Evolutionary conservation across 306 rosid species (phyloP).

Genomic region (Arachis stenosperma): DNA sequence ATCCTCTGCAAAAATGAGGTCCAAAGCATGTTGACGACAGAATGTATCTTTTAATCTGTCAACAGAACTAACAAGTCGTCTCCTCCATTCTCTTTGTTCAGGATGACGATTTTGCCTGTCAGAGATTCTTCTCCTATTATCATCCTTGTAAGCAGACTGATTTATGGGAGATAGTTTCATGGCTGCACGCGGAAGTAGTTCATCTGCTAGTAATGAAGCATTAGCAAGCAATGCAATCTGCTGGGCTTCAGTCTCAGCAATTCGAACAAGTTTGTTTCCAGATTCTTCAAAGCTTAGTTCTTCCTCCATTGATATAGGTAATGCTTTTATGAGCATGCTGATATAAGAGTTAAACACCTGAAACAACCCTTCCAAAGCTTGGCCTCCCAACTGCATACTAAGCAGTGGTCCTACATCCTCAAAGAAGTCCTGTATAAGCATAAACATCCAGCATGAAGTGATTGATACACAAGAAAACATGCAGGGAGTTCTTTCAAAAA

Average conservation of each 20-base stretch:
- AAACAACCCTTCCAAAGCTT: conserved; percentile 90
- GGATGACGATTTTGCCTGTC: conserved; percentile 98
- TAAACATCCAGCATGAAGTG: conserved; percentile 36
- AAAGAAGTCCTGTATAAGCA: conserved; percentile 82
- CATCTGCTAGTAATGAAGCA: conserved; percentile 93
- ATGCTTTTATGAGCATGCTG: conserved; percentile 81
- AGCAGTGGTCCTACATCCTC: conserved; percentile 98
- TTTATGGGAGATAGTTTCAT: conserved; percentile 82
- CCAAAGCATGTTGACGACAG: conserved; percentile 93
- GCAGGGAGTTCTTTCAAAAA: background rate
- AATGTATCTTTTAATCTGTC: conserved; percentile 92
- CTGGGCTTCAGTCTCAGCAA: conserved; percentile 95
- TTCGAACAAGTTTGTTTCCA: conserved; percentile 78
- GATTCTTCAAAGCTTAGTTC: conserved; percentile 83
- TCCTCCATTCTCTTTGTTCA: conserved; percentile 98
- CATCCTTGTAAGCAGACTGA: conserved; percentile 69
- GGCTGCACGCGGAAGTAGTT: conserved; percentile 96
- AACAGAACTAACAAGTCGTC: conserved; percentile 79
- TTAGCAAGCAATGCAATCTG: conserved; percentile 98
- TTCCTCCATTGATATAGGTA: conserved; percentile 94
- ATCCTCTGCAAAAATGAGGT: conserved; percentile 92
- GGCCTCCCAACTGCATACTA: conserved; percentile 99
- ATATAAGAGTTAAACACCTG: conserved; percentile 86
- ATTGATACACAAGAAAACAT: conserved; percentile 28
- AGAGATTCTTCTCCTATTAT: conserved; percentile 67